phyloP scores from a whole-genome alignment of 805 yeast genomes.

The Schwanniomyces yamadae region DNA sequence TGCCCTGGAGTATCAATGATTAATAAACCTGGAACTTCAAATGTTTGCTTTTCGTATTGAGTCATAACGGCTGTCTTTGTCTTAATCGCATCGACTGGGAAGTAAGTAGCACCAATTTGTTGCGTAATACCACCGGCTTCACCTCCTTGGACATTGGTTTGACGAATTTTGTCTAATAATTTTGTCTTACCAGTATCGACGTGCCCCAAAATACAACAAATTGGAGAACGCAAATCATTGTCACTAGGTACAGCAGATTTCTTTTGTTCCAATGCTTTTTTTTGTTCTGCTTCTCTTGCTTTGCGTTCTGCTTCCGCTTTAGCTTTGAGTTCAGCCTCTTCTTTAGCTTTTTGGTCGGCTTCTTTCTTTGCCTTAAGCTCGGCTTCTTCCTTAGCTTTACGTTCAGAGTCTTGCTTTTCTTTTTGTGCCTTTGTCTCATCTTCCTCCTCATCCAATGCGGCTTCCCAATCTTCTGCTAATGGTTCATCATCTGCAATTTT shows the following conservation, averaged over 20 bases:
- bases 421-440: slow-evolving; percentile 28
- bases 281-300: slow-evolving; percentile 31
- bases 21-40: slow-evolving; percentile 95
- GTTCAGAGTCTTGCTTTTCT: slow-evolving; percentile 30
- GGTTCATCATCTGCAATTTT: slow-evolving; percentile 62
- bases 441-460: slow-evolving; percentile 33
- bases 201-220: slow-evolving; percentile 98
- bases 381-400: slow-evolving; percentile 21
- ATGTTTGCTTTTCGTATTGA: slow-evolving; percentile 75
- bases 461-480: slow-evolving; percentile 53
- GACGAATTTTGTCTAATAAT: slow-evolving; percentile 93
- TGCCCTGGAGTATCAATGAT: slow-evolving; percentile 99
- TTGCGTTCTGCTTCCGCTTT: slow-evolving; percentile 27
- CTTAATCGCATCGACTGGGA: slow-evolving; percentile 93
- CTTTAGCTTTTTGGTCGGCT: slow-evolving; percentile 24
- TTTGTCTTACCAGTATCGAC: slow-evolving; percentile 99
- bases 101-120: slow-evolving; percentile 99
- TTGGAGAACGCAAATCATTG: slow-evolving; percentile 89
- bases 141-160: slow-evolving; percentile 99
- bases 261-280: slow-evolving; percentile 9
- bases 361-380: slow-evolving; percentile 24
- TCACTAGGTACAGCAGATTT: slow-evolving; percentile 22
- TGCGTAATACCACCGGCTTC: slow-evolving; percentile 99
- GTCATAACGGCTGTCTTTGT: slow-evolving; percentile 92
- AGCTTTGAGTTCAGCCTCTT: slow-evolving; percentile 22